Conservation (phyloP, 352 stramenopile genomes). For the Globisporangium alternatum region DNA sequence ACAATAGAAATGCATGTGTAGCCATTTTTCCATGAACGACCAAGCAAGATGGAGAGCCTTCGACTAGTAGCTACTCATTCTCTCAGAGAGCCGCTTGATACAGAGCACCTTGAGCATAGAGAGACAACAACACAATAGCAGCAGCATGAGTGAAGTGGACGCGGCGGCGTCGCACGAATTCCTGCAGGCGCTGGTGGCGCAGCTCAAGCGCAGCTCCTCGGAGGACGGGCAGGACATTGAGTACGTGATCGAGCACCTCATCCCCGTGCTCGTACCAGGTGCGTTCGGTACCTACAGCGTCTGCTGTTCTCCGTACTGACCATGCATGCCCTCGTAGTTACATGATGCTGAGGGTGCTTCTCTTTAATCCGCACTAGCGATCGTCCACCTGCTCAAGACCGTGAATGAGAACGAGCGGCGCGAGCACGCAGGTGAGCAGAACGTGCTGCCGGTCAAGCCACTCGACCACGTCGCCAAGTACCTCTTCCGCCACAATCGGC, state of each 20-base stretch:
- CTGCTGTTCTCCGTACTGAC: not conserved
- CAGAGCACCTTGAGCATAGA: not conserved
- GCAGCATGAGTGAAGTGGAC: conserved; percentile 25
- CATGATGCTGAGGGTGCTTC: not conserved
- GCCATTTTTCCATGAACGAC: not conserved
- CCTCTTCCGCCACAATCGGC: conserved; percentile 65
- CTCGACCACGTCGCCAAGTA: conserved; percentile 68
- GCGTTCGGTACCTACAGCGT: not conserved
- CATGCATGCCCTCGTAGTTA: not conserved
- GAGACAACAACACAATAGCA: not conserved
- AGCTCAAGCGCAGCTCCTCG: conserved; percentile 23
- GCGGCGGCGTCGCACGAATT: conserved; percentile 39
- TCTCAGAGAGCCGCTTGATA: not conserved
- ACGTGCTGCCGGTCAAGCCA: conserved; percentile 38
- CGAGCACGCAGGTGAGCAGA: conserved; percentile 36
- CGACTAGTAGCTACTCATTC: too few species aligned
- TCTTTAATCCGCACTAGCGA: conserved; percentile 22
- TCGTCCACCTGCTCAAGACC: conserved; percentile 54
- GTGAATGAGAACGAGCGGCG: conserved; percentile 37
- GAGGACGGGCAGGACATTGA: conserved; percentile 35
- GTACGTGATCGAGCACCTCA: conserved; percentile 50
- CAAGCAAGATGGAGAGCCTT: not conserved
- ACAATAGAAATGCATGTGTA: conserved; percentile 9
- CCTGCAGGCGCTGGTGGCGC: conserved; percentile 33
- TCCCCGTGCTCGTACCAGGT: conserved; percentile 61